Evolutionary conservation across 2,329 filamentous ascomycete species (phyloP), one percentile per base, ranked within the genome.

Genomic region (Claviceps sp.): DNA sequence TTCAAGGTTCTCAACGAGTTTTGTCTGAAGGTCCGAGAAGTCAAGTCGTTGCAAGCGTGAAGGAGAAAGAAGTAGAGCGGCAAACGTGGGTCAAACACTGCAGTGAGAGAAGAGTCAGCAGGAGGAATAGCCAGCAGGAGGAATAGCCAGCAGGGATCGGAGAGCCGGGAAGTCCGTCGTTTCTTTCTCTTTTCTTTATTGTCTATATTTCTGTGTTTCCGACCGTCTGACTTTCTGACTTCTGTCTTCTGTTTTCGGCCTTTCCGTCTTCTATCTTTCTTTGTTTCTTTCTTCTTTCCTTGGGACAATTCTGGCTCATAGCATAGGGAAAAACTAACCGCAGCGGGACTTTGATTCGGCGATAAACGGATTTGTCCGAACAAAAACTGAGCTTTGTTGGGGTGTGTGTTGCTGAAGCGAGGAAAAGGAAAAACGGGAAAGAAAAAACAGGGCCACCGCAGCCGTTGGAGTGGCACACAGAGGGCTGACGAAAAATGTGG

Each of bases 51-150:
- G 47, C 16, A 6, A 46, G 24, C 24, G 37, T 8, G 42, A 16
- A 2, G 45, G 8, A 26, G 13, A 16, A 22, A n/a, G 26, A 42
- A 50, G 47, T 44, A 48, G 50, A 37, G 34, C 26, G 16, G 43
- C 18, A 44, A 13, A 22, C 18, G 30, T 41, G 49, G 37, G 41
- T 44, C 30, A 26, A 50, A 54, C 54, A 53, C 58, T 59, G 58
- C 55, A 57, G 59, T 55, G 51, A 18, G 42, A 20, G 9, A 30
- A 53, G 37, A 55, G 55, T 56, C 55, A 51, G 51, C 52, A 56
- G 50, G 53, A 37, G 40, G 38, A 9, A 18, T 7, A 8, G n/a
- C 24, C 24, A 24, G 3, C 24, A 30, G 7, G 26, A 37, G 40
- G 38, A 9, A 18, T 7, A 8, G n/a, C 24, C 24, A 24, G 3